Evolutionary conservation across 768 basidiomycete species (phyloP).

Genomic region (Mycena vitilis): DNA sequence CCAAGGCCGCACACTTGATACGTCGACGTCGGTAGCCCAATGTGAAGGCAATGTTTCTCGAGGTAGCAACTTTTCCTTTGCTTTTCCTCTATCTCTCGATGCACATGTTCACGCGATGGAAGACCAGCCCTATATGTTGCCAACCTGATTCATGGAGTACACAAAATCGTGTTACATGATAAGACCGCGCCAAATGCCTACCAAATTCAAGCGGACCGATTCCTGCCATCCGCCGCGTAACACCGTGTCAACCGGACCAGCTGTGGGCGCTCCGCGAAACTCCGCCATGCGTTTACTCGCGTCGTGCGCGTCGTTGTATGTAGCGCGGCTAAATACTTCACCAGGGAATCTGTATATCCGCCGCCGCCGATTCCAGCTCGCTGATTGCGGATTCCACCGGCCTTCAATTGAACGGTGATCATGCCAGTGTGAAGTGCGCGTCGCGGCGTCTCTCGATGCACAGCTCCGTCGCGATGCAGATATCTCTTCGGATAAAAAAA

Average conservation of each 20-base stretch:
- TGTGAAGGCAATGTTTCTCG: slow-evolving; percentile 72
- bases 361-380: slow-evolving; percentile 19
- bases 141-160: too few species aligned
- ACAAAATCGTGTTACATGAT: too few species aligned
- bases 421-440: neutral
- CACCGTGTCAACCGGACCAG: neutral
- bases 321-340: neutral
- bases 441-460: neutral
- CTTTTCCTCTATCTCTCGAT: slow-evolving; percentile 81
- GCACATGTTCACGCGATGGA: slow-evolving; percentile 70
- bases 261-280: neutral
- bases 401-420: slow-evolving; percentile 19
- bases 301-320: too few species aligned
- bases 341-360: slow-evolving; percentile 14
- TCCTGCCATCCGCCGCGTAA: neutral
- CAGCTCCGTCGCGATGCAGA: too few species aligned
- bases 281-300: slow-evolving; percentile 6
- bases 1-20: slow-evolving; percentile 85
- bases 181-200: neutral
- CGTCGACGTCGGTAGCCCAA: slow-evolving; percentile 77
- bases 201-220: neutral
- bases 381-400: slow-evolving; percentile 12
- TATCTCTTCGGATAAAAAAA: neutral
- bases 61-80: slow-evolving; percentile 80
- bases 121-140: too few species aligned